Base-by-base conservation (phyloP, 305 asterid genomes). In the Fraxinus sp. region DNA sequence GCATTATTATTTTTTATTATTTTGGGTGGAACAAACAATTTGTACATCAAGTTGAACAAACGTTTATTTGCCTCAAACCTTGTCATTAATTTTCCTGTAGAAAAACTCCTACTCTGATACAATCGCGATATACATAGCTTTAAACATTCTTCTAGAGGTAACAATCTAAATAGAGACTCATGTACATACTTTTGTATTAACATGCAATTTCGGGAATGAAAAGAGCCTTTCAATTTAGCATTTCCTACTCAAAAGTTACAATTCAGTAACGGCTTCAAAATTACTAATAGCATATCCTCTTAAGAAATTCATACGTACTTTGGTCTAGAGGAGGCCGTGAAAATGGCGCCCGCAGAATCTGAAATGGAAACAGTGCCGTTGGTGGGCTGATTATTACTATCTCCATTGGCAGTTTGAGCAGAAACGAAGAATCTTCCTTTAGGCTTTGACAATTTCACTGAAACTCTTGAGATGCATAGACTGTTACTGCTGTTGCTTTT, bases 391-490 rank as follows among this genome's bases (percentile, higher is more conserved):
- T 89, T 86, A 73, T 10, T 62, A 57, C 10, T 62, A 46, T 89
- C 89, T 74, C 87, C 90, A 90, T 86, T 84, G 11, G 88, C 83
- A 77, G 66, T 80, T 77, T 82, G 91, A 82, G 96, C 92, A 84
- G 77, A 88, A 70, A 86, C 88, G 26, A 88, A 81, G 37, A 83
- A 46, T 49, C 86, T 87, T 52, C 78, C 79, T 37, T 16, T 83
- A 82, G 87, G 80, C 36, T 64, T 84, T 41, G 81, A 71, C 62
- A 83, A 68, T 79, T 82, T 87, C 4, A 86, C 43, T 0, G 85
- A 82, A 79, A 46, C 37, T 66, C 55, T 35, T 13, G 76, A 79
- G 76, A 79, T 62, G 78, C 36, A 39, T 18, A 49, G 62, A 84
- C 35, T 55, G 28, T 36, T 81, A 39, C 57, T 36, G 26, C 26